Base-by-base conservation (phyloP, 306 rosid genomes). In the Mucuna pruriens region DNA sequence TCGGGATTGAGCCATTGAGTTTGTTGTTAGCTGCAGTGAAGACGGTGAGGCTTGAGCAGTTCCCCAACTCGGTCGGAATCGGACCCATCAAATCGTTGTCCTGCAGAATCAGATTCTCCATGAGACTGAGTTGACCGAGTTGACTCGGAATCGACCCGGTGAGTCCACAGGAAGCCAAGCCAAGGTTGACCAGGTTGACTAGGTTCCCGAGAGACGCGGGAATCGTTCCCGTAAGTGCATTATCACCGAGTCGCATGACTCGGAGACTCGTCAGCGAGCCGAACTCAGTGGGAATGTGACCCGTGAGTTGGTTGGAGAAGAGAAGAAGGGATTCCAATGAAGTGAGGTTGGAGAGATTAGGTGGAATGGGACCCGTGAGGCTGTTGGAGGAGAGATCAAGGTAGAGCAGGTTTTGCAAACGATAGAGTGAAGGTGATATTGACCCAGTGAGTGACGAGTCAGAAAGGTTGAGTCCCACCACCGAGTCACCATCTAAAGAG, bases 401-500 rank as follows among this genome's bases (percentile, higher is more conserved):
- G 70, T 78, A 89, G 83, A 87, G 84, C 83, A 95, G 88, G 91
- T 88, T 68, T 76, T 48, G 84, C 65, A 95, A 87, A 39, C 67
- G 86, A 60, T 90, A 88, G 87, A 95, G 86, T 69, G 87, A 80
- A 1, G 90, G 90, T 7, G 99, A 83, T 39, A 95, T 75, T 22
- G 90, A 88, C 76, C 98, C 98, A 26, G 84, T 80, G 87, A 95
- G 99, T 49, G 97, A 91, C 81, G 93, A 93, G 88, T 81, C 90
- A 70, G 97, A 87, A 17, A 95, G 98, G 91, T 93, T 89, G 54
- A 95, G 94, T 6, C 92, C 87, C 60, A 86, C 83, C 72, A 90
- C 87, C 0, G 89, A 89, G 84, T 70, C 79, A 63, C 71, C 61
- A 55, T 39, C 58, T 49, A 76, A 19, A 52, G 31, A 29, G 31